Conservation (phyloP, 2,329 filamentous ascomycete genomes). For the Teratosphaeria destructans region DNA sequence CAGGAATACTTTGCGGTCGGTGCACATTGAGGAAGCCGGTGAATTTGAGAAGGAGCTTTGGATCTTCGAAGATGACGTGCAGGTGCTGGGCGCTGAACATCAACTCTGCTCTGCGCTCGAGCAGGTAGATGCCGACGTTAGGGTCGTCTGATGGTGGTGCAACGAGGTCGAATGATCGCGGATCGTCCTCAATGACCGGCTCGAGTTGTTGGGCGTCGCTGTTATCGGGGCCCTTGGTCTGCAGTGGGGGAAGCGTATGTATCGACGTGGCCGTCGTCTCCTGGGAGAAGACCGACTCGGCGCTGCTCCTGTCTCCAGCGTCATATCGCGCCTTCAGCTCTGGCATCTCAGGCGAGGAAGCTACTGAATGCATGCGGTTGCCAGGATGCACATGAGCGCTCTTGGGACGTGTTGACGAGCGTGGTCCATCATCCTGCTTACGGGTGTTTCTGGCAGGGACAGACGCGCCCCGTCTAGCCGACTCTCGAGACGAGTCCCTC, state of each 20-base stretch:
- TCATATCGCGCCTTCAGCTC: constrained; percentile 7
- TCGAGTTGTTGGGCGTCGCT: constrained; percentile 33
- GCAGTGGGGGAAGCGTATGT: constrained; percentile 31
- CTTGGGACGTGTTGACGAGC: background rate
- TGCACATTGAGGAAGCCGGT: constrained; percentile 53
- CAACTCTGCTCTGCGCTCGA: constrained; percentile 55
- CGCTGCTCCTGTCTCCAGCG: constrained; percentile 23
- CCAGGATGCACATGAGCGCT: background rate
- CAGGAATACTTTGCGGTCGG: constrained; percentile 52
- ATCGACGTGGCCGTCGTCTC: constrained; percentile 28
- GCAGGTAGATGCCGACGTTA: constrained; percentile 35
- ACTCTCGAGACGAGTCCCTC: background rate
- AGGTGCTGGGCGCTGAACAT: constrained; percentile 59
- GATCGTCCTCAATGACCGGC: constrained; percentile 43
- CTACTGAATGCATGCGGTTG: background rate
- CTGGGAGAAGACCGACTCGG: constrained; percentile 25
- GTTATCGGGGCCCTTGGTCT: constrained; percentile 32
- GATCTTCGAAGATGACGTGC: constrained; percentile 53
- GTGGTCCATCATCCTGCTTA: background rate
- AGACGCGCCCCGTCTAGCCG: background rate
- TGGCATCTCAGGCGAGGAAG: background rate
- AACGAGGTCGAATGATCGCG: constrained; percentile 44
- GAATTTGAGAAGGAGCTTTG: constrained; percentile 53
- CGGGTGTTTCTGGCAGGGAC: background rate
- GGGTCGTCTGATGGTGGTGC: constrained; percentile 25